Conservation (phyloP, 1,139 yeast genomes). For the Candida mesenterica region DNA sequence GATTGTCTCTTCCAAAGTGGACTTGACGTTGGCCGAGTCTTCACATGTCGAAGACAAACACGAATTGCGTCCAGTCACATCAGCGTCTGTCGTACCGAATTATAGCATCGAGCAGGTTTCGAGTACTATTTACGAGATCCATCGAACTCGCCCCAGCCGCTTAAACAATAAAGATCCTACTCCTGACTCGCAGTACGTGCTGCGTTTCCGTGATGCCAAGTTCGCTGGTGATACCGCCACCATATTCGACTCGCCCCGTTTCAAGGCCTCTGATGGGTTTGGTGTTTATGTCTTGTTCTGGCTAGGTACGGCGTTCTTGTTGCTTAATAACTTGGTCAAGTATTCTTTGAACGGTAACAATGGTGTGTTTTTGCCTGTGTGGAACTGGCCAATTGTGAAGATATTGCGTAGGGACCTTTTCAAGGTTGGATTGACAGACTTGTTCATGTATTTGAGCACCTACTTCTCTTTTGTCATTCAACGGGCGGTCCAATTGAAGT, state of each 20-base stretch:
- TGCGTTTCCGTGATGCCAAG: constrained; percentile 45
- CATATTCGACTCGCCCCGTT: constrained; percentile 46
- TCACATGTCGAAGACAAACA: not conserved
- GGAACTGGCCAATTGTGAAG: constrained; percentile 50
- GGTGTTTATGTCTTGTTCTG: constrained; percentile 71
- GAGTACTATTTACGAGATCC: not conserved
- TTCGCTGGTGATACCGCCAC: constrained; percentile 42
- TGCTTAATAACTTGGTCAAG: constrained; percentile 48
- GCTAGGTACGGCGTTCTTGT: constrained; percentile 58
- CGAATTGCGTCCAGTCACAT: constrained; percentile 3
- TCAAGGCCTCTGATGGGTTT: constrained; percentile 47
- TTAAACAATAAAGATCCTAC: constrained; percentile 6
- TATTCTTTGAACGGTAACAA: constrained; percentile 25
- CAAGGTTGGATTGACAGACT: constrained; percentile 67
- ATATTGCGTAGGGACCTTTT: constrained; percentile 55
- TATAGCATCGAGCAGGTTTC: constrained; percentile 3
- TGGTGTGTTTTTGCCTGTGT: constrained; percentile 19
- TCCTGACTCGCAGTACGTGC: constrained; percentile 15
- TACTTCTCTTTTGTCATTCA: constrained; percentile 62
- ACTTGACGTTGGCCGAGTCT: not conserved
- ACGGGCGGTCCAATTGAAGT: constrained; percentile 37
- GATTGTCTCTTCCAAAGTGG: not conserved
- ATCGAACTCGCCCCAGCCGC: constrained; percentile 2
- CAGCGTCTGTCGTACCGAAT: constrained; percentile 3
- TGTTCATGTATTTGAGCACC: constrained; percentile 62